Percentiles rank a stretch among this genome's conserved stretches.
Conservation (phyloP, 495 filamentous ascomycete species). For the Stereocaulon alpinum region DNA sequence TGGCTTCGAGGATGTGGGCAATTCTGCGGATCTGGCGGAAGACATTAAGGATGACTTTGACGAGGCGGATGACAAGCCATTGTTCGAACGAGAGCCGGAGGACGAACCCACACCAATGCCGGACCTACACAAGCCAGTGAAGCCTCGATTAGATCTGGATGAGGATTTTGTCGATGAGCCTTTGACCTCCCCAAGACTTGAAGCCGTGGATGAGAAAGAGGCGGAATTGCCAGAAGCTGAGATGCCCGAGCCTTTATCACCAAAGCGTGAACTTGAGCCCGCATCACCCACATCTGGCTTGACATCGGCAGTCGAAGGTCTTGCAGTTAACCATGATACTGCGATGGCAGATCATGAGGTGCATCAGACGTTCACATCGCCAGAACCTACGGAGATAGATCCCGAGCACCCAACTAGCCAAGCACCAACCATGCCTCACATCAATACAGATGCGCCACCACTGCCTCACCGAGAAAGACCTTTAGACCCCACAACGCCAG, state of each 20-base stretch:
- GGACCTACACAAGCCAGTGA: slow-evolving; percentile 11
- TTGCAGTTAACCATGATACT: slow-evolving; percentile 41
- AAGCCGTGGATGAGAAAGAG: slow-evolving; percentile 31
- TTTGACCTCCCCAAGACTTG: slow-evolving; percentile 46
- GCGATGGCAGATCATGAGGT: slow-evolving; percentile 26
- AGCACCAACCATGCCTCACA: background rate
- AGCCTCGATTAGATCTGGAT: slow-evolving; percentile 37
- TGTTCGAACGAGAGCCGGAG: slow-evolving; percentile 21
- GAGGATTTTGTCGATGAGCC: slow-evolving; percentile 66
- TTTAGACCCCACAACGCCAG: slow-evolving; percentile 14
- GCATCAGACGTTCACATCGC: slow-evolving; percentile 2
- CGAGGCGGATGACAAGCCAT: slow-evolving; percentile 26
- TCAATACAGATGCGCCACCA: slow-evolving; percentile 18
- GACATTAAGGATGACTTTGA: slow-evolving; percentile 46
- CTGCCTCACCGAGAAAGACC: slow-evolving; percentile 19
- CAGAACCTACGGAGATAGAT: slow-evolving; percentile 3
- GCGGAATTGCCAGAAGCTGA: slow-evolving; percentile 18
- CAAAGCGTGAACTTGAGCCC: slow-evolving; percentile 25
- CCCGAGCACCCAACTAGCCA: slow-evolving; percentile 10
- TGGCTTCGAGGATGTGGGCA: slow-evolving; percentile 84
- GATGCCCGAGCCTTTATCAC: slow-evolving; percentile 12
- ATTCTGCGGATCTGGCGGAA: slow-evolving; percentile 55
- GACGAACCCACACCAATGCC: slow-evolving; percentile 11
- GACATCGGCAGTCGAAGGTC: slow-evolving; percentile 39
- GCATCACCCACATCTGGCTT: slow-evolving; percentile 42